Percentiles rank a stretch among this genome's conserved stretches.
phyloP scores from a whole-genome alignment of 768 basidiomycete genomes.

The Amyloporia xantha region DNA sequence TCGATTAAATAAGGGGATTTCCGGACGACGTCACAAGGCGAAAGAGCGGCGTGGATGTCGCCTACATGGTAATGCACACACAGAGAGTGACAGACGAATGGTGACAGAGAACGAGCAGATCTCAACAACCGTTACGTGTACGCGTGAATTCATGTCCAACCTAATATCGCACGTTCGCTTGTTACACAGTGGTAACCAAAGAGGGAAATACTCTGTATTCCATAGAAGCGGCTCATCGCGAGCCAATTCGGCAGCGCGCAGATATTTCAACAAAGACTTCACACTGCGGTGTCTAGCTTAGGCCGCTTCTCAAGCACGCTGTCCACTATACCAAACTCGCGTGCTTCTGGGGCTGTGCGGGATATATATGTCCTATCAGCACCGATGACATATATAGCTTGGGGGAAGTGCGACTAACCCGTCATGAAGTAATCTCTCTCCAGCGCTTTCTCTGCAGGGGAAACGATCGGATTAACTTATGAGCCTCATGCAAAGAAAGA shows the following conservation, averaged over 20 bases:
- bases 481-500: slow-evolving; percentile 7
- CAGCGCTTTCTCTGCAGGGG: slow-evolving; percentile 67
- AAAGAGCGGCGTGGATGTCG: no score
- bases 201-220: neutral
- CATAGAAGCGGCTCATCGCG: neutral
- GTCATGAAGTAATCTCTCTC: slow-evolving; percentile 98
- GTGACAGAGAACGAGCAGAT: no score
- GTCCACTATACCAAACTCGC: slow-evolving; percentile 90
- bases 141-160: no score
- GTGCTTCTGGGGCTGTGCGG: slow-evolving; percentile 69
- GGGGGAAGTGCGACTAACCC: slow-evolving; percentile 36
- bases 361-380: slow-evolving; percentile 4
- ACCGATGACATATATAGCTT: neutral
- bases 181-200: no score
- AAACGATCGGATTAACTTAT: neutral
- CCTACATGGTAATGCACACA: no score
- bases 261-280: neutral
- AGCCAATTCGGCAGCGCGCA: neutral
- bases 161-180: no score
- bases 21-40: no score
- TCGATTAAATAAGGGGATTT: no score
- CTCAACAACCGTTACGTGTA: no score
- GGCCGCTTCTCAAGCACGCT: slow-evolving; percentile 81
- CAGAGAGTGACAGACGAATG: no score
- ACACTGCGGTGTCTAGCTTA: slow-evolving; percentile 32